phyloP scores from a whole-genome alignment of 306 rosid genomes.

The Fragaria nilgerrensis region DNA sequence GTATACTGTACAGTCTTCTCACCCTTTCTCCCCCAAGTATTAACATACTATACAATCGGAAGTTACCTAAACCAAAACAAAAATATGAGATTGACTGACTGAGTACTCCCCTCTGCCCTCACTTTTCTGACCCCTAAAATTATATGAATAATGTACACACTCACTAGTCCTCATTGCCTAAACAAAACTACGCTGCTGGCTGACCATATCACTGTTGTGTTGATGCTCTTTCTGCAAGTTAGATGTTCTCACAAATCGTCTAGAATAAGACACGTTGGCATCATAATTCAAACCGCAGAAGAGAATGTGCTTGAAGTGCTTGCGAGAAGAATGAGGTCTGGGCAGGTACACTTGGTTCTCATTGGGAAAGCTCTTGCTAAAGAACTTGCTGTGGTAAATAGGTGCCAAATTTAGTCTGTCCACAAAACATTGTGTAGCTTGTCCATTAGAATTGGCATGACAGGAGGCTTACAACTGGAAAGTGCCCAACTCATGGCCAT shows the following conservation, averaged over 20 bases:
- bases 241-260: neutral
- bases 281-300: constrained; percentile 1
- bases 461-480: constrained; percentile 34
- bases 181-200: constrained; percentile 7
- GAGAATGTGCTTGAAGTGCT: neutral
- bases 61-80: constrained; percentile 4
- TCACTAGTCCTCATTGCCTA: neutral
- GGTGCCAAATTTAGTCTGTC: neutral
- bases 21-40: neutral
- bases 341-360: neutral
- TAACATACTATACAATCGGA: constrained; percentile 6
- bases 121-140: constrained; percentile 8
- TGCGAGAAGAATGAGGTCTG: constrained; percentile 1
- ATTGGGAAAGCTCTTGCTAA: neutral
- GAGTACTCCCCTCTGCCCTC: neutral
- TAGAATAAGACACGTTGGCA: neutral
- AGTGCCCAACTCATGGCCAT: constrained; percentile 70
- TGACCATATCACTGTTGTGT: neutral
- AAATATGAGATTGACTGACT: neutral
- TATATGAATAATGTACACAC: constrained; percentile 9
- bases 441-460: constrained; percentile 2
- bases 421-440: constrained; percentile 9
- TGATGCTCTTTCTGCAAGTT: neutral
- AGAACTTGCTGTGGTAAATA: neutral
- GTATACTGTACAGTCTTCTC: neutral